Conservation (phyloP, 148 eudicot genomes). For the Camellia lanceoleosa region DNA sequence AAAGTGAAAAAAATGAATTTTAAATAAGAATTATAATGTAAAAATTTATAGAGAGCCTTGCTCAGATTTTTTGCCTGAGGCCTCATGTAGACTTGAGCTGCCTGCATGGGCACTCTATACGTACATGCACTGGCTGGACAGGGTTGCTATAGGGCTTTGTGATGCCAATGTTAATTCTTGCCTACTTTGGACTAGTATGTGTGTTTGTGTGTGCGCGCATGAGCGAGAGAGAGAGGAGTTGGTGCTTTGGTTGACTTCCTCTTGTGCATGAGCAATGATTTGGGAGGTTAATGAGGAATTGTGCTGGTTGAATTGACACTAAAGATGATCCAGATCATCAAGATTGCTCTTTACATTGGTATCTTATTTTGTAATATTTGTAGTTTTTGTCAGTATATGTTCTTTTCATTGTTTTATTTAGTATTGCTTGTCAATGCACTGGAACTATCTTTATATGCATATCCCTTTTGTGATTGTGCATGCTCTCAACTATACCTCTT, state of each 20-base stretch:
- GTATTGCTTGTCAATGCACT: not conserved
- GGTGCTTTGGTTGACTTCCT: not conserved
- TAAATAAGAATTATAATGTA: no score
- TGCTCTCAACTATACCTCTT: not conserved
- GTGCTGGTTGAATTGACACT: not conserved
- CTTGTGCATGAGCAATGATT: not conserved
- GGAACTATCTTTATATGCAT: not conserved
- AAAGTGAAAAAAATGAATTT: no score
- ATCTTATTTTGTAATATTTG: not conserved
- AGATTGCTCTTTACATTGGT: not conserved
- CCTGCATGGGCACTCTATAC: no score
- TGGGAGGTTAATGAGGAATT: not conserved
- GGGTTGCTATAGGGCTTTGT: not conserved
- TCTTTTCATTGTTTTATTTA: not conserved
- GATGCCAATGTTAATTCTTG: not conserved
- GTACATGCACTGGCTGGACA: not conserved
- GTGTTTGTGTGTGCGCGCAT: not conserved
- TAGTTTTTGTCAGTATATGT: not conserved
- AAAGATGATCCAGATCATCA: not conserved
- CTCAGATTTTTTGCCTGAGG: no score
- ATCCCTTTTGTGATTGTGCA: not conserved
- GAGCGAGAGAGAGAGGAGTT: not conserved
- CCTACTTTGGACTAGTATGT: not conserved
- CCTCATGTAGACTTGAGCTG: no score
- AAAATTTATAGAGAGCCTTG: no score